Percentiles rank a stretch among this genome's conserved stretches.
phyloP scores from a whole-genome alignment of 164 flowering plant species.

The Stephania japonica region DNA sequence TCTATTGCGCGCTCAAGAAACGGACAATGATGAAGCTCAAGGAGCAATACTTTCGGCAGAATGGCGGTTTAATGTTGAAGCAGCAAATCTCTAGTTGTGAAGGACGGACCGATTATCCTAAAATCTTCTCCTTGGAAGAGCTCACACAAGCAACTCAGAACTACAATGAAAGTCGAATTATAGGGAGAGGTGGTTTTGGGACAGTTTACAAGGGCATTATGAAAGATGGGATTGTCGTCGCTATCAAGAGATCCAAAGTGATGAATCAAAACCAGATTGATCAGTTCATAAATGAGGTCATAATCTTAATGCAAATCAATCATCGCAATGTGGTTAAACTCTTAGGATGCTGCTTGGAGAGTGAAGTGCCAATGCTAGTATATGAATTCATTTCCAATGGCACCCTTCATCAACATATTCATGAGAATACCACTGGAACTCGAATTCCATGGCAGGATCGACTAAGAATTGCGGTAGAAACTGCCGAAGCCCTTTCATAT shows the following conservation, averaged over 20 bases:
- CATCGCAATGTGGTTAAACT: constrained; percentile 44
- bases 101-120: constrained; percentile 14
- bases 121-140: constrained; percentile 37
- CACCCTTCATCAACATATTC: constrained; percentile 34
- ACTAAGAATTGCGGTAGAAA: constrained; percentile 37
- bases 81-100: constrained; percentile 25
- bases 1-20: constrained; percentile 23
- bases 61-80: constrained; percentile 39
- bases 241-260: constrained; percentile 43
- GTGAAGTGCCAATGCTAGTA: constrained; percentile 39
- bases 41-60: constrained; percentile 33
- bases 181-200: constrained; percentile 44
- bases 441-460: constrained; percentile 30
- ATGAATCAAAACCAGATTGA: constrained; percentile 33
- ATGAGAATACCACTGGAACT: constrained; percentile 15
- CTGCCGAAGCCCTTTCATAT: constrained; percentile 41
- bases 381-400: constrained; percentile 45
- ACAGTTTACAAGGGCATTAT: constrained; percentile 37
- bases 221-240: constrained; percentile 25
- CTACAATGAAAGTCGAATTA: constrained; percentile 25
- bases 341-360: constrained; percentile 41
- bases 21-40: constrained; percentile 28
- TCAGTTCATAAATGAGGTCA: constrained; percentile 46
- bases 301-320: constrained; percentile 41
- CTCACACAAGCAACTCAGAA: constrained; percentile 39